Evolutionary conservation across 2,329 filamentous ascomycete species (phyloP).

Genomic region (Thelonectria blattea): DNA sequence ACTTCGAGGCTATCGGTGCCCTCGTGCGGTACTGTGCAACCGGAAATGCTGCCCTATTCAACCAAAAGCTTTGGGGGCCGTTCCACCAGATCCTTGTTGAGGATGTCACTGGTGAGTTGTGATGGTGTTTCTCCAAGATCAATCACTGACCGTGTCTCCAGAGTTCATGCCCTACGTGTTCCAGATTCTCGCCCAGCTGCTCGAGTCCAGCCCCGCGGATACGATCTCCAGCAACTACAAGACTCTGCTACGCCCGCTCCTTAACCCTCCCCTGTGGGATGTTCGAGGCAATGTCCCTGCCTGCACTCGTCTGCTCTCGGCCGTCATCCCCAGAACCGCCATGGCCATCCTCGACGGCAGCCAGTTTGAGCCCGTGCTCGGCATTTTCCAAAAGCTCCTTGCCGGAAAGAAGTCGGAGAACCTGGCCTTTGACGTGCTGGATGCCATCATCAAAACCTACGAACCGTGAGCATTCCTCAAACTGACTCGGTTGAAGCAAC

Average conservation of each 20-base stretch:
- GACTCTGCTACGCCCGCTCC: constrained; percentile 75
- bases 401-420: constrained; percentile 82
- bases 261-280: constrained; percentile 88
- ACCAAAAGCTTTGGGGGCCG: constrained; percentile 80
- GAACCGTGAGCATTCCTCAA: constrained; percentile 62
- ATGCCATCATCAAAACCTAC: constrained; percentile 76
- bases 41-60: constrained; percentile 73
- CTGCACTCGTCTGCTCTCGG: constrained; percentile 81
- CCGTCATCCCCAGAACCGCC: constrained; percentile 80
- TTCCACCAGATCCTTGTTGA: constrained; percentile 81
- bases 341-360: constrained; percentile 76
- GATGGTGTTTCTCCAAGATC: background rate
- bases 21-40: constrained; percentile 74
- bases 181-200: constrained; percentile 88
- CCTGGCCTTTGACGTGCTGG: constrained; percentile 88
- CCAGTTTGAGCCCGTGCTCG: constrained; percentile 86
- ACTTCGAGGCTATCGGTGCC: constrained; percentile 93
- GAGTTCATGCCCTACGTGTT: constrained; percentile 98
- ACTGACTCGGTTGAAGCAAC: background rate
- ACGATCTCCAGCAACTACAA: constrained; percentile 82
- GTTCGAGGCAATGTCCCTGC: constrained; percentile 92
- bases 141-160: constrained; percentile 45
- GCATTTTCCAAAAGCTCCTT: constrained; percentile 92
- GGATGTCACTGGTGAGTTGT: constrained; percentile 73
- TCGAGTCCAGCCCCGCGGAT: constrained; percentile 84